A percentile compares a stretch with the other conserved stretches of the same genome.
These are phyloP conservation scores for Effrenium voratum DNA, from an alignment of 73 alveolate species.

Conservation along the genomic window DNA sequence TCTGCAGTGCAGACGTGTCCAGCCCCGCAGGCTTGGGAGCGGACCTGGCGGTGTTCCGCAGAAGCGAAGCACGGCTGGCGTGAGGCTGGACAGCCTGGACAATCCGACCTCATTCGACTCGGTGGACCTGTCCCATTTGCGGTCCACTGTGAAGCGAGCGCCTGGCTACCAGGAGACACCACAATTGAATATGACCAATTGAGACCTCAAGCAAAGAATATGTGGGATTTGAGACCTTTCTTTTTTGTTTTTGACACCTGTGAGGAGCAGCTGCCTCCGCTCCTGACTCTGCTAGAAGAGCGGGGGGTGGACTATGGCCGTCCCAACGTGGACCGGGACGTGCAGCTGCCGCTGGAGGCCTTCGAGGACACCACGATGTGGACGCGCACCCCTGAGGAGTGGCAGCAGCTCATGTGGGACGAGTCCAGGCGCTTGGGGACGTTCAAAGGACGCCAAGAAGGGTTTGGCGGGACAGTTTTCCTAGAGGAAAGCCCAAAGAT, in stretches of 20 bases:
- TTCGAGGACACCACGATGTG: conserved; percentile 94
- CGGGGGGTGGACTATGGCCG: conserved; percentile 90
- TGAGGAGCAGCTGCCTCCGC: conserved; percentile 79
- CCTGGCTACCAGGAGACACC: conserved; percentile 70
- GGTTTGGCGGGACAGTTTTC: too few species aligned
- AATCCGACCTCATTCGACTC: conserved; percentile 60
- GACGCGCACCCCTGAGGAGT: conserved; percentile 89
- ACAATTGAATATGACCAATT: not conserved
- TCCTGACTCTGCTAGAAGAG: conserved; percentile 75
- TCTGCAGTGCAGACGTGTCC: too few species aligned
- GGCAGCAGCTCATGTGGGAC: conserved; percentile 89
- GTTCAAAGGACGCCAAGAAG: too few species aligned
- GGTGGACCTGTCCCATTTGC: conserved; percentile 77
- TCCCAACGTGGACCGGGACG: conserved; percentile 86
- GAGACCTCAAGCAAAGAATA: not conserved
- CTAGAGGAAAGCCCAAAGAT: too few species aligned
- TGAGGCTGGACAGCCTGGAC: conserved; percentile 88
- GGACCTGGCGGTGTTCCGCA: conserved; percentile 76
- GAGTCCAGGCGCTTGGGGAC: too few species aligned
- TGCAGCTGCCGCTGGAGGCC: conserved; percentile 88
- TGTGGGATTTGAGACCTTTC: not conserved
- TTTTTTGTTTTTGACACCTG: not conserved
- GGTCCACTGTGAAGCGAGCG: conserved; percentile 75
- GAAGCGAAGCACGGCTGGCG: conserved; percentile 72
- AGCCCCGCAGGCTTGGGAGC: conserved; percentile 68